Evolutionary conservation across 352 stramenopile genomes (phyloP).

Genomic region (Phytophthora citrophthora): DNA sequence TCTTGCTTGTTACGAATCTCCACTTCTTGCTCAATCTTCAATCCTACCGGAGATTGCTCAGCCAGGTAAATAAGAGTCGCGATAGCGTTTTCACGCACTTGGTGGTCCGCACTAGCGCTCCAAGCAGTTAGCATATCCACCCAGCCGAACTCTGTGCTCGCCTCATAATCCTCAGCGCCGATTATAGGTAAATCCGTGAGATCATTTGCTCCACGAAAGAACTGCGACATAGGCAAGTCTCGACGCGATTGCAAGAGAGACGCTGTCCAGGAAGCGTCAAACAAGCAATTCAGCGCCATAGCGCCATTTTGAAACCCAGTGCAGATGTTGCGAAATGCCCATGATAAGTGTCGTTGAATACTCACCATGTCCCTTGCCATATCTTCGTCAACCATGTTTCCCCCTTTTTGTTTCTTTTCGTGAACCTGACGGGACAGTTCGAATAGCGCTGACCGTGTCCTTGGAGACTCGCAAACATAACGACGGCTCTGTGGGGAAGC

Average conservation of each 20-base stretch:
- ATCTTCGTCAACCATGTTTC: slow-evolving; percentile 16
- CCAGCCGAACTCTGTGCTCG: slow-evolving; percentile 79
- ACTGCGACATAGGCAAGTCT: slow-evolving; percentile 68
- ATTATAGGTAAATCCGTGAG: slow-evolving; percentile 74
- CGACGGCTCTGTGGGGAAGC: slow-evolving; percentile 53
- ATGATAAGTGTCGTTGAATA: slow-evolving; percentile 46
- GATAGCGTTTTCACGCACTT: slow-evolving; percentile 72
- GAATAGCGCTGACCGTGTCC: slow-evolving; percentile 63
- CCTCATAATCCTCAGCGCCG: slow-evolving; percentile 80
- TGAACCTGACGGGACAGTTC: slow-evolving; percentile 54
- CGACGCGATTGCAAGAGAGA: slow-evolving; percentile 64
- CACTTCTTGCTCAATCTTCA: slow-evolving; percentile 16
- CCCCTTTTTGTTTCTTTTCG: slow-evolving; percentile 30
- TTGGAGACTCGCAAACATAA: slow-evolving; percentile 54
- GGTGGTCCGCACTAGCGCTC: slow-evolving; percentile 57
- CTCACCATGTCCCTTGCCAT: slow-evolving; percentile 15
- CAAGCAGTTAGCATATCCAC: slow-evolving; percentile 82
- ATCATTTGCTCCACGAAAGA: slow-evolving; percentile 61
- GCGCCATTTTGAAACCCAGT: slow-evolving; percentile 60
- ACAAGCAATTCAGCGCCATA: slow-evolving; percentile 49
- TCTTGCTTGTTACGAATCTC: slow-evolving; percentile 47
- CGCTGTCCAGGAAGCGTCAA: slow-evolving; percentile 41
- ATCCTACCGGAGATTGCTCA: slow-evolving; percentile 27
- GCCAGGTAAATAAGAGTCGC: slow-evolving; percentile 70
- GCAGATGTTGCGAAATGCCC: slow-evolving; percentile 70